A percentile compares a stretch with the other conserved stretches of the same genome.
Conservation (phyloP, 805 yeast species). For the Metahyphopichia silvanorum region DNA sequence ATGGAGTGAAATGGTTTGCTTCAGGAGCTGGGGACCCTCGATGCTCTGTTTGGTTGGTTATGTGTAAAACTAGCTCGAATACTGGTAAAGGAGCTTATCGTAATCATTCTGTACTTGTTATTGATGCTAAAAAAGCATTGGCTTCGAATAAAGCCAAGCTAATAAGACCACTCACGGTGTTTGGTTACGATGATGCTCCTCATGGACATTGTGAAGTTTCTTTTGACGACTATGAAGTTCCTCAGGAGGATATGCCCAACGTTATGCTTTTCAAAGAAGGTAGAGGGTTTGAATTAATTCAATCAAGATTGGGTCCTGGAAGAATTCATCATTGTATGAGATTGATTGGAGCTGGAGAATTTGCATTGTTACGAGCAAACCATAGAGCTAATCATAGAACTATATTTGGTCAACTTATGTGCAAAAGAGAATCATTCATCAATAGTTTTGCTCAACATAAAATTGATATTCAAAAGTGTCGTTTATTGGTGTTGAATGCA, state of each 20-base stretch:
- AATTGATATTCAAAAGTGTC: slow-evolving; percentile 52
- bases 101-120: slow-evolving; percentile 55
- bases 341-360: slow-evolving; percentile 58
- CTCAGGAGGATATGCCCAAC: slow-evolving; percentile 41
- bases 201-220: slow-evolving; percentile 66
- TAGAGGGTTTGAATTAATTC: slow-evolving; percentile 60
- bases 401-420: slow-evolving; percentile 51
- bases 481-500: slow-evolving; percentile 54
- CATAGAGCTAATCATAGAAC: slow-evolving; percentile 50
- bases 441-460: slow-evolving; percentile 49
- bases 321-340: slow-evolving; percentile 71
- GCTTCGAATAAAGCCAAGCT: slow-evolving; percentile 47
- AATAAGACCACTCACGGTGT: slow-evolving; percentile 49
- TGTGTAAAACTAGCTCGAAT: slow-evolving; percentile 44
- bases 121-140: slow-evolving; percentile 49
- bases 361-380: slow-evolving; percentile 45
- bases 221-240: slow-evolving; percentile 48
- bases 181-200: slow-evolving; percentile 68
- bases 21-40: slow-evolving; percentile 71
- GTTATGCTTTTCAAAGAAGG: slow-evolving; percentile 43
- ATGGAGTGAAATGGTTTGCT: slow-evolving; percentile 69
- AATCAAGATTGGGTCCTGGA: slow-evolving; percentile 67
- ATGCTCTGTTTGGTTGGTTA: slow-evolving; percentile 49
- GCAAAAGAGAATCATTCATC: slow-evolving; percentile 48
- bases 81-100: slow-evolving; percentile 29